phyloP scores from a whole-genome alignment of 129 eudicot species.

The Gnaphalium uliginosum region DNA sequence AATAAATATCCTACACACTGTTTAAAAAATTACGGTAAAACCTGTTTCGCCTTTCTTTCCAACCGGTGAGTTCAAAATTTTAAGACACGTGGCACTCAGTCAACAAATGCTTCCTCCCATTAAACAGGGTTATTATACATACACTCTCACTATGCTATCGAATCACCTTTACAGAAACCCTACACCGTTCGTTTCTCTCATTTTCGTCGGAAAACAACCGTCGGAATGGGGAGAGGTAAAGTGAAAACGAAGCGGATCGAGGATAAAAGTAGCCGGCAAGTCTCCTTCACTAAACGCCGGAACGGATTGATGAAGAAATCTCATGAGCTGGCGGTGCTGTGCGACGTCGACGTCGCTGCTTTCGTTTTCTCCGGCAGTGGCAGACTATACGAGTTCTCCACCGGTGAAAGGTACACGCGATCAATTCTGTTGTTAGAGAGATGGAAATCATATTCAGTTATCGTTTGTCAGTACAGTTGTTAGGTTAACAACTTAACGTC shows the following conservation, averaged over 20 bases:
- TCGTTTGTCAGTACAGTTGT: background rate
- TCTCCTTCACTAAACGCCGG: conserved; percentile 40
- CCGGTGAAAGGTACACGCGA: conserved; percentile 33
- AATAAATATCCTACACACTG: conserved; percentile 9
- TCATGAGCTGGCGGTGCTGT: conserved; percentile 28
- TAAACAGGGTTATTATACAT: conserved; percentile 3
- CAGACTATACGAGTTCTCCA: conserved; percentile 36
- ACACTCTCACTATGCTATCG: background rate
- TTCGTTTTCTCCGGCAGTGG: conserved; percentile 25
- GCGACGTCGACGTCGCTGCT: conserved; percentile 40
- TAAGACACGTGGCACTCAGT: conserved; percentile 10
- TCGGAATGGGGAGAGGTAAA: conserved; percentile 36
- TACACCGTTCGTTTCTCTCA: background rate
- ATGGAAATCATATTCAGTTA: conserved; percentile 8
- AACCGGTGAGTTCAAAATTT: background rate
- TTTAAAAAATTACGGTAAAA: background rate
- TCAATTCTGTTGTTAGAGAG: background rate
- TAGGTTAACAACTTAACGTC: background rate
- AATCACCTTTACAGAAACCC: conserved; percentile 14
- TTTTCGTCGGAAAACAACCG: background rate
- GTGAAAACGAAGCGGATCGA: conserved; percentile 38
- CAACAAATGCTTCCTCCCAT: background rate
- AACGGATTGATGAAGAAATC: conserved; percentile 42
- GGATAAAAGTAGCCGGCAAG: conserved; percentile 35
- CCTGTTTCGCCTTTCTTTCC: background rate